Percentiles rank a stretch among this genome's conserved stretches.
Evolutionary conservation across 2,329 filamentous ascomycete species (phyloP).

Genomic region (Nigrospora sphaerica): DNA sequence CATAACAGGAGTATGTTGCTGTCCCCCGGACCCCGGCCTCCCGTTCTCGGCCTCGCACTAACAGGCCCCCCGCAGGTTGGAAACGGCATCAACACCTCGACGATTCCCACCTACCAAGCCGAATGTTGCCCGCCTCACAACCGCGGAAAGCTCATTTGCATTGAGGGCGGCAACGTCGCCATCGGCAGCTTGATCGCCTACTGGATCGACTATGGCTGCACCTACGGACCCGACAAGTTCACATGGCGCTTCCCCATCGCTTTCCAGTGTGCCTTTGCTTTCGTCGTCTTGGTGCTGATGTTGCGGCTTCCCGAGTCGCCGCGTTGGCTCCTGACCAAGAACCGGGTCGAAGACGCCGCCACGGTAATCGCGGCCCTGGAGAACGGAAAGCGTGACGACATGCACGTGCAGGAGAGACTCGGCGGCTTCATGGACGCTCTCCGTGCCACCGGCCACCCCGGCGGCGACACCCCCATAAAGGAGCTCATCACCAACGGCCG

Average conservation of each 20-base stretch:
- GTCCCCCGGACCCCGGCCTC: too few relatives aligned
- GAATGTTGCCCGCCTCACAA: constrained; percentile 39
- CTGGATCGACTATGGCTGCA: constrained; percentile 33
- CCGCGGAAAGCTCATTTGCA: constrained; percentile 54
- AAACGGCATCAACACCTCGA: constrained; percentile 36
- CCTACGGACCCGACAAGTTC: constrained; percentile 22
- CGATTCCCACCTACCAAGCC: constrained; percentile 28
- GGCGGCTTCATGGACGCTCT: constrained; percentile 30
- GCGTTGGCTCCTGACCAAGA: constrained; percentile 36
- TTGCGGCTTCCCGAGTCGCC: constrained; percentile 46
- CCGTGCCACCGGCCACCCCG: constrained; percentile 19
- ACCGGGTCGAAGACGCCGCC: constrained; percentile 43
- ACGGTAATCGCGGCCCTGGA: constrained; percentile 43
- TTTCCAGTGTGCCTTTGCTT: constrained; percentile 35
- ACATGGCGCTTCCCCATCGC: constrained; percentile 32
- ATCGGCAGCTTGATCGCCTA: constrained; percentile 34
- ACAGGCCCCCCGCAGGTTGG: constrained; percentile 21
- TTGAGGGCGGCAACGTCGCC: constrained; percentile 37
- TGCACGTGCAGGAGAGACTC: constrained; percentile 36
- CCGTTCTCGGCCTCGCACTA: not conserved
- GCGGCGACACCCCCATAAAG: constrained; percentile 19
- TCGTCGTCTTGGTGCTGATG: constrained; percentile 31
- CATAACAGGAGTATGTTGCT: constrained; percentile 36
- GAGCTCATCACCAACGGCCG: constrained; percentile 53
- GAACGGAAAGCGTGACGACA: constrained; percentile 38